Base-by-base conservation (phyloP, 1,284 basidiomycete genomes). In the Coniferiporia weirii region DNA sequence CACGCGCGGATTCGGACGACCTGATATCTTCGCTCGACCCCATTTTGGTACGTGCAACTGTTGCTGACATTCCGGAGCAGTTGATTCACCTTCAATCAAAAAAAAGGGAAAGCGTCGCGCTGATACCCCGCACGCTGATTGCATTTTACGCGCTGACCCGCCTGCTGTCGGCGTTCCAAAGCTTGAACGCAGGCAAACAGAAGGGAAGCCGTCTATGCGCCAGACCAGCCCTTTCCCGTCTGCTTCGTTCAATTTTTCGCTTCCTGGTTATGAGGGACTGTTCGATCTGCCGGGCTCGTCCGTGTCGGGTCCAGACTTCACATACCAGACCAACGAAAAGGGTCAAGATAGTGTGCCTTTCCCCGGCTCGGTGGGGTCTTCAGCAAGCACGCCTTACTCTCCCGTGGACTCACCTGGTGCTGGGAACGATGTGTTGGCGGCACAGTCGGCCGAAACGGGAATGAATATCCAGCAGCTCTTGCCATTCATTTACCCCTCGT, bases 241-340 rank as follows among this genome's bases (percentile, higher is more conserved):
- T 0, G 76, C 82, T 22, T 70, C 83, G 3, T 93, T 93, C 76
- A 91, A 87, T 64, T 95, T 94, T 75, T 84, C 83, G 52, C 87
- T 81, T 67, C 43, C 73, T 78, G 62, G 66, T 36, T 88, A 89
- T 68, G 89, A 92, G 61, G 79, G 79, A 56, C 79, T 87, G 68
- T 89, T 89, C 69, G 85, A 89, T 36, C 34, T 57, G 32, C 34
- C 36, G 17, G 61, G 57, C 46, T 48, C 45, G n/a, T 53, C 43
- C 40, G 53, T 47, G 17, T 19, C 53, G 43, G 48, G 51, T 13
- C n/a, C 53, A 20, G 61, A 63, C 13, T 59, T 59, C 27, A 13
- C 46, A 17, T 61, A 52, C 36, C 27, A 54, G 27, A 44, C 55
- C 12, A 56, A 61, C 32, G 60, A 61, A 13, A 61, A 61, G 48